Evolutionary conservation across 2,329 filamentous ascomycete genomes (phyloP).

Genomic region (Aaosphaeria pasadenensis): DNA sequence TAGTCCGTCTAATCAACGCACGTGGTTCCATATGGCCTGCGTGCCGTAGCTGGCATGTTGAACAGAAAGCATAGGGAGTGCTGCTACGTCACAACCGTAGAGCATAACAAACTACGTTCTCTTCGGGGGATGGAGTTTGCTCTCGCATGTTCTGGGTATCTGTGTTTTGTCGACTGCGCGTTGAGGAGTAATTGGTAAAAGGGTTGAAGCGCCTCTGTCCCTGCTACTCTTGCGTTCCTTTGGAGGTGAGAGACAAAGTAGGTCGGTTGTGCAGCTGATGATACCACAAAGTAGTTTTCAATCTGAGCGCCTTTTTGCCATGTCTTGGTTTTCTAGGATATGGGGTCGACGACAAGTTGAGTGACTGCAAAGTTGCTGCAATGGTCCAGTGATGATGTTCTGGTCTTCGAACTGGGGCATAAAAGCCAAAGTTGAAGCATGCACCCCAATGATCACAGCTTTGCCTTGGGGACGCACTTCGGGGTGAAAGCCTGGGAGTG

Average conservation of each 20-base stretch:
- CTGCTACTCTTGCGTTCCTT: background rate
- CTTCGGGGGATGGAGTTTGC: background rate
- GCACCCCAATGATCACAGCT: conserved; percentile 16
- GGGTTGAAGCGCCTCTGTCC: conserved; percentile 24
- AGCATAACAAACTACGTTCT: background rate
- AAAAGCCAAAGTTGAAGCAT: conserved; percentile 32
- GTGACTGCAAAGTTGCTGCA: conserved; percentile 8
- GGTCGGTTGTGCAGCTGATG: conserved; percentile 20
- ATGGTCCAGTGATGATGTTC: conserved; percentile 33
- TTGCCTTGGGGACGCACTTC: background rate
- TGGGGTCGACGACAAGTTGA: conserved; percentile 3
- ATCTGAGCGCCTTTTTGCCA: conserved; percentile 26
- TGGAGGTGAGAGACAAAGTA: background rate
- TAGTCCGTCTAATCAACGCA: conserved; percentile 19
- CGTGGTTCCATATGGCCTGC: conserved; percentile 1
- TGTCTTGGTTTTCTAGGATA: background rate
- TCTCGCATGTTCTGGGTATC: conserved; percentile 1
- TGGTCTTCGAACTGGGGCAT: conserved; percentile 19
- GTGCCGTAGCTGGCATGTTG: background rate
- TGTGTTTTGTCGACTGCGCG: conserved; percentile 19
- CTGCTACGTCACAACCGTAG: conserved; percentile 1
- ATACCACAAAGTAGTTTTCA: conserved; percentile 33
- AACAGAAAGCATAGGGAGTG: conserved; percentile 36
- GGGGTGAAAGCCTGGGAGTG: background rate
- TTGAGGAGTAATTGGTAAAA: conserved; percentile 30